Percentiles rank a stretch among this genome's conserved stretches.
phyloP scores from a whole-genome alignment of 139 green algal species.

The Trebouxia sp. region DNA sequence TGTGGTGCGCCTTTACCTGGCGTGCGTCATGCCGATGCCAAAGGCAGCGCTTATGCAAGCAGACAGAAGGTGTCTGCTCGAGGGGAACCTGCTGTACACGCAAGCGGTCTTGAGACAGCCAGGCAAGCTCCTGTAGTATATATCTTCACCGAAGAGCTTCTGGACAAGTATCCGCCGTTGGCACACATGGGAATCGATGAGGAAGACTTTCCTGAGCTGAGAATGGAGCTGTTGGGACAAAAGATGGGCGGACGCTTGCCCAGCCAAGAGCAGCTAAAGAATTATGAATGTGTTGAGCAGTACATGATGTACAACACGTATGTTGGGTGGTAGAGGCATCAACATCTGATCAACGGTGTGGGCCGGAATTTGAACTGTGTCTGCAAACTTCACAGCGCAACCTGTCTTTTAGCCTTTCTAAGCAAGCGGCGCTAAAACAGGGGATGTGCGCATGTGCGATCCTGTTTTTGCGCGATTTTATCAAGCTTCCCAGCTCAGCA shows the following conservation, averaged over 20 bases:
- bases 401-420: slow-evolving; percentile 19
- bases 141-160: slow-evolving; percentile 2
- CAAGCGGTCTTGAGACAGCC: slow-evolving; percentile 3
- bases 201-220: not conserved
- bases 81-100: slow-evolving; percentile 10
- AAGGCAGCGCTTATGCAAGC: not conserved
- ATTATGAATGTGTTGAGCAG: slow-evolving; percentile 8
- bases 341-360: slow-evolving; percentile 3
- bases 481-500: too few relatives aligned
- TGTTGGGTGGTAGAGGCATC: not conserved
- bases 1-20: slow-evolving; percentile 3
- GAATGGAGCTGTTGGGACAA: slow-evolving; percentile 1
- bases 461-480: too few relatives aligned
- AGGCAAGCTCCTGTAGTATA: slow-evolving; percentile 3
- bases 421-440: too few relatives aligned
- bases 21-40: slow-evolving; percentile 9
- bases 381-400: not conserved
- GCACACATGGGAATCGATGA: not conserved
- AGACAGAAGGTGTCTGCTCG: not conserved
- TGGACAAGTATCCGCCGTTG: slow-evolving; percentile 5
- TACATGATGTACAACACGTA: slow-evolving; percentile 9
- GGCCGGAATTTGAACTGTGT: not conserved
- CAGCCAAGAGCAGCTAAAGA: slow-evolving; percentile 14
- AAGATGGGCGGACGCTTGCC: not conserved
- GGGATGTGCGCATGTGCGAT: too few relatives aligned